These are phyloP conservation scores for Termitomyces sp. DNA, from an alignment of 768 basidiomycete species.

Conservation along the genomic window DNA sequence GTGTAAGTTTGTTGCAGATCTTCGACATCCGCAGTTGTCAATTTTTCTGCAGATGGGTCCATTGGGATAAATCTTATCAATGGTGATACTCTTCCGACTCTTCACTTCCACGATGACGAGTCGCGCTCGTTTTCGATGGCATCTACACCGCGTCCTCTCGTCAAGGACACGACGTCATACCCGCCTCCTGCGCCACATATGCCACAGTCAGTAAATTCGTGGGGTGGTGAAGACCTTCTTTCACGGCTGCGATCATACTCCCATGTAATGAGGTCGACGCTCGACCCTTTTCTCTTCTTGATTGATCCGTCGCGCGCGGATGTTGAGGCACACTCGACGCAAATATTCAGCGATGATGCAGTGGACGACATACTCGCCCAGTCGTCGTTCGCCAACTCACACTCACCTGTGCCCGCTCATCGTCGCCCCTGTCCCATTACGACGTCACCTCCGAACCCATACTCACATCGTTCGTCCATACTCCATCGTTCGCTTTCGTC, in stretches of 20 bases:
- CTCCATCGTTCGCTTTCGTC: conserved; percentile 74
- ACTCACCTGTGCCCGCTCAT: conserved; percentile 82
- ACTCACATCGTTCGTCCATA: conserved; percentile 67
- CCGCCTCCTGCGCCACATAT: conserved; percentile 53
- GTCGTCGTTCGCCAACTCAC: conserved; percentile 69
- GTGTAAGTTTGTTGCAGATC: conserved; percentile 41
- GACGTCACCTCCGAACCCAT: conserved; percentile 40
- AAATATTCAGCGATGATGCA: conserved; percentile 80
- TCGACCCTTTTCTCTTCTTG: conserved; percentile 84
- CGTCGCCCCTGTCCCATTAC: conserved; percentile 68
- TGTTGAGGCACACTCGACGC: conserved; percentile 83
- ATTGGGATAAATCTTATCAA: conserved; percentile 86
- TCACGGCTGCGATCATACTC: conserved; percentile 71
- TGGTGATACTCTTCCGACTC: conserved; percentile 79
- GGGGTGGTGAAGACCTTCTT: conserved; percentile 88
- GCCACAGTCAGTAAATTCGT: conserved; percentile 46
- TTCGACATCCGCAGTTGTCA: conserved; percentile 4
- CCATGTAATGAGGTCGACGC: conserved; percentile 76
- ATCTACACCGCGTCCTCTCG: conserved; percentile 31
- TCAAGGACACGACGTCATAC: conserved; percentile 46
- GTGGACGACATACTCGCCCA: conserved; percentile 84
- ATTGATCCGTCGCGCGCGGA: conserved; percentile 93
- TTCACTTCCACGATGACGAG: conserved; percentile 97
- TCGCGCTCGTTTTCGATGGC: conserved; percentile 70
- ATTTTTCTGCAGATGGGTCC: conserved; percentile 60